Evolutionary conservation across 306 rosid species (phyloP), one percentile per base, ranked within the genome.

Genomic region (Inga oerstediana): DNA sequence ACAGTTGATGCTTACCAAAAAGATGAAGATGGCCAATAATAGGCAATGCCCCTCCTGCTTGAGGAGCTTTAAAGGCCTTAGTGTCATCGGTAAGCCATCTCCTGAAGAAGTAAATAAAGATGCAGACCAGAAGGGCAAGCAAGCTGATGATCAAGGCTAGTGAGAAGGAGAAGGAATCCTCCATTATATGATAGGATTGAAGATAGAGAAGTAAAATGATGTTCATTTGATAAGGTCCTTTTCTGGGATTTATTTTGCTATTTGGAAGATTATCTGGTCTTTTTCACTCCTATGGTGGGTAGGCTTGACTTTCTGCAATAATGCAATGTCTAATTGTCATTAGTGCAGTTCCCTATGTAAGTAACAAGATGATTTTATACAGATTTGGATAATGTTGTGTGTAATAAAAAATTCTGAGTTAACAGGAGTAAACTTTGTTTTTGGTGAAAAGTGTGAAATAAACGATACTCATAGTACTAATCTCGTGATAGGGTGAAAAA

Each of bases 11-110:
- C 41, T 74, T 41, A 10, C 86, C 82, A 5, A 87, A 79, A 77
- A 74, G 88, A 56, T 87, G 86, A 44, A 87, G 84, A 58, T 87
- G 87, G 67, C 89, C 89, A 3, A 83, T 71, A 35, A 86, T 15
- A 20, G 89, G 89, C 84, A 75, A 86, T 75, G 89, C 84, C 17
- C 84, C 80, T 19, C 79, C 76, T 20, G 86, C 86, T 69, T 70
- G 66, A 0, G 87, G 89, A 10, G 65, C 74, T 2, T 61, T 82
- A 17, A 54, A 65, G 69, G 62, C 62, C 49, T 54, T 82, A 16
- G 20, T 41, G 7, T 66, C 65, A 75, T 56, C 5, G 19, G 49
- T 41, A 43, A 30, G 3, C 37, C 77, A 17, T 45, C 20, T 85
- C 46, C 22, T 81, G 44, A 51, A n/a, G 74, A 32, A 45, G 65